phyloP scores from a whole-genome alignment of 2,329 filamentous ascomycete species.

The Colletotrichum limetticola region DNA sequence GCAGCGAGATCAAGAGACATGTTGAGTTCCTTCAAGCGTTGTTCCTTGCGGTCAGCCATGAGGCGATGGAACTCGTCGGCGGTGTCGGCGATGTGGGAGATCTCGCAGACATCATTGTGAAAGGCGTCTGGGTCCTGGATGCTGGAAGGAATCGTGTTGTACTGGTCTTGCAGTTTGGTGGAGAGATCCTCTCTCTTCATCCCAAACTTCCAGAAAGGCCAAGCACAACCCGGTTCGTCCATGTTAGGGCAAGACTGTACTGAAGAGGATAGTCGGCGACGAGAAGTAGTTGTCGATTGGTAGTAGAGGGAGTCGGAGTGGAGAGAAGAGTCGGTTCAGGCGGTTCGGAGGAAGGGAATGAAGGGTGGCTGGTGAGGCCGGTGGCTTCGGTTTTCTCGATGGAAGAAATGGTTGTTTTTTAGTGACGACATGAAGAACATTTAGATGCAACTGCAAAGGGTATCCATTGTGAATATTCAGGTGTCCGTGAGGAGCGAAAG shows the following conservation, averaged over 20 bases:
- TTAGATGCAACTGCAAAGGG: slow-evolving; percentile 1
- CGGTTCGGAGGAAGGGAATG: slow-evolving; percentile 4
- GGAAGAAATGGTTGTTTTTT: not conserved
- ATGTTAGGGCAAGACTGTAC: slow-evolving; percentile 46
- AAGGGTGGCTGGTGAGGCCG: slow-evolving; percentile 17
- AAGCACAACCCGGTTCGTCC: slow-evolving; percentile 64
- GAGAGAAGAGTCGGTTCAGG: not conserved
- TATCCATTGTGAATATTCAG: slow-evolving; percentile 8
- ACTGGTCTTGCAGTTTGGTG: slow-evolving; percentile 67
- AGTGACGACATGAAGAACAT: slow-evolving; percentile 28
- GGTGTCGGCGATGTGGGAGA: slow-evolving; percentile 62
- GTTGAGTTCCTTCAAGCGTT: slow-evolving; percentile 66
- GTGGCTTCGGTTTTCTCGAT: slow-evolving; percentile 18
- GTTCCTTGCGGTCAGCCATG: slow-evolving; percentile 63
- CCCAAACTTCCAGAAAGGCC: slow-evolving; percentile 73
- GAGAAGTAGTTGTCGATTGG: not conserved
- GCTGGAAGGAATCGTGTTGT: slow-evolving; percentile 66
- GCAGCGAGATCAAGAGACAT: slow-evolving; percentile 66
- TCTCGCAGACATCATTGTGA: slow-evolving; percentile 70
- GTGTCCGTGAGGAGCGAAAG: not conserved
- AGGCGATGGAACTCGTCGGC: slow-evolving; percentile 64
- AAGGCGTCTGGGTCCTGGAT: slow-evolving; percentile 71
- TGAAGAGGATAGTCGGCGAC: not conserved
- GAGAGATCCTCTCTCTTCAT: slow-evolving; percentile 69
- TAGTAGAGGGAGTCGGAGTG: not conserved